Evolutionary conservation across 2,329 filamentous ascomycete species (phyloP).

Genomic region (Periconia sp.): DNA sequence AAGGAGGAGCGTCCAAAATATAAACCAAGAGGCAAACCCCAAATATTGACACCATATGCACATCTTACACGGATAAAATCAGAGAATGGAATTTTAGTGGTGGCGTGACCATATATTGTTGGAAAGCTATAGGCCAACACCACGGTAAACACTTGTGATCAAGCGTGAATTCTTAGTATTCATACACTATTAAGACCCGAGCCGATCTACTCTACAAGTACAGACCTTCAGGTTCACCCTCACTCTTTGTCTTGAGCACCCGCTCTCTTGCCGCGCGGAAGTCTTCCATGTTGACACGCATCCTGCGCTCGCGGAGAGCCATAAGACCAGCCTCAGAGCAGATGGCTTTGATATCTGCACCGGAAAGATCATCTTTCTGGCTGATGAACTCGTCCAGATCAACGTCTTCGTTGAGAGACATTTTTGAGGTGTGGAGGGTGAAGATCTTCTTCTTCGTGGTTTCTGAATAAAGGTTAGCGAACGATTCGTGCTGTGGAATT

Average conservation of each 20-base stretch:
- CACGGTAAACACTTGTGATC: conserved; percentile 1
- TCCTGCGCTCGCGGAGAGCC: conserved; percentile 89
- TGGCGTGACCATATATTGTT: conserved; percentile 1
- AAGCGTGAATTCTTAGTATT: conserved; percentile 7
- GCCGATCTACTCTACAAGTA: conserved; percentile 71
- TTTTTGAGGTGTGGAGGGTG: conserved; percentile 96
- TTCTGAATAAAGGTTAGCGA: conserved; percentile 67
- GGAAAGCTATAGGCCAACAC: conserved; percentile 6
- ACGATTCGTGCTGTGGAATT: background rate
- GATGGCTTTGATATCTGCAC: conserved; percentile 98
- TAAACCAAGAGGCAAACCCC: no score
- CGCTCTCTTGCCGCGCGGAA: conserved; percentile 90
- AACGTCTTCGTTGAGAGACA: conserved; percentile 95
- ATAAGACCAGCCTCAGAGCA: conserved; percentile 96
- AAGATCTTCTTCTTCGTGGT: conserved; percentile 98
- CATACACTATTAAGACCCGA: conserved; percentile 8
- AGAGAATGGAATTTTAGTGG: background rate
- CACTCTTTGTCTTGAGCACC: conserved; percentile 96
- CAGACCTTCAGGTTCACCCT: conserved; percentile 96
- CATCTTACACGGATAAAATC: no score
- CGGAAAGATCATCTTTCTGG: conserved; percentile 96
- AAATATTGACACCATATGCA: no score
- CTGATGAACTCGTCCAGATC: conserved; percentile 98
- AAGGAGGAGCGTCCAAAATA: no score
- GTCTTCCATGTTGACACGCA: conserved; percentile 99